A percentile compares a stretch with the other conserved stretches of the same genome.
Conservation (phyloP, 2,329 filamentous ascomycete genomes). For the Plenodomus lindquistii region DNA sequence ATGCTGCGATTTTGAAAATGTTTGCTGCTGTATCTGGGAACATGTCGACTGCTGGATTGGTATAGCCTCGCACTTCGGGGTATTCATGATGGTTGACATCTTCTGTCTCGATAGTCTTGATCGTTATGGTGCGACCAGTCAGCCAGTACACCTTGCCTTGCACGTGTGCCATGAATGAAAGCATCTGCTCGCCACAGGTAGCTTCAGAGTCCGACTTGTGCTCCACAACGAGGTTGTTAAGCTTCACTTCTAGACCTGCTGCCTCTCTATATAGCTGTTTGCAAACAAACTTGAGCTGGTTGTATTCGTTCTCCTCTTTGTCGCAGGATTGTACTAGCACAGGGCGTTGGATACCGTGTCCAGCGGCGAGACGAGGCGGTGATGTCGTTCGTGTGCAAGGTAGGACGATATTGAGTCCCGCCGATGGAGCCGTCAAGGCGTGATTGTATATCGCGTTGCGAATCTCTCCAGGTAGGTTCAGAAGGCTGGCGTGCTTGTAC, state of each 20-base stretch:
- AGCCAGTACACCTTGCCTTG: background rate
- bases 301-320: background rate
- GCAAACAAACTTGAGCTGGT: background rate
- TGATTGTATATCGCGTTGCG: background rate
- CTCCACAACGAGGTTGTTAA: background rate
- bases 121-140: background rate
- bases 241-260: slow-evolving; percentile 1
- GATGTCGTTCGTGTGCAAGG: background rate
- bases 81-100: no score
- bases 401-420: background rate
- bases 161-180: background rate
- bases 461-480: background rate
- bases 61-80: no score
- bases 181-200: background rate
- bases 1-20: no score
- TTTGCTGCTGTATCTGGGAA: no score
- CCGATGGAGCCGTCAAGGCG: background rate
- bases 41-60: no score
- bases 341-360: no score
- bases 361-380: no score
- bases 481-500: no score
- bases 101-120: no score
- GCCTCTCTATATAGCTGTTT: background rate
- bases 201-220: background rate
- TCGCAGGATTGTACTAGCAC: no score